A percentile compares a stretch with the other conserved stretches of the same genome.
phyloP scores from a whole-genome alignment of 371 early-diverging fungal genomes.

The Apophysomyces variabilis region DNA sequence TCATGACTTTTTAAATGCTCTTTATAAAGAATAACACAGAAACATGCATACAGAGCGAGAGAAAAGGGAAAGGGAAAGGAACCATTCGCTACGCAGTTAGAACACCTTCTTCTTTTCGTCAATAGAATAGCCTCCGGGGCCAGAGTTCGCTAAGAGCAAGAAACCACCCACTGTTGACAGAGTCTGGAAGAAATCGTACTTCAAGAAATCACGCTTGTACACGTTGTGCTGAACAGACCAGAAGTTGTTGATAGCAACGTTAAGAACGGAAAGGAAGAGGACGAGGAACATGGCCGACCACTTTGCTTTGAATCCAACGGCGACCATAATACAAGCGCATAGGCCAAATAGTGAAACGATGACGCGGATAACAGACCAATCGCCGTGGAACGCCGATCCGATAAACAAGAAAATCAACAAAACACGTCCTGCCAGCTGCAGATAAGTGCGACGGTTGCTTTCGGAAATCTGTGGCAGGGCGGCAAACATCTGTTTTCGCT shows the following conservation, averaged over 20 bases:
- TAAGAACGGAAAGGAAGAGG: conserved; percentile 81
- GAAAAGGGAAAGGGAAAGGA: background rate
- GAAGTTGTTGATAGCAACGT: conserved; percentile 93
- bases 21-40: background rate
- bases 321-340: conserved; percentile 88
- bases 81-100: conserved; percentile 41
- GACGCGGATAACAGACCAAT: conserved; percentile 69
- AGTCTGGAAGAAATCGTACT: conserved; percentile 98
- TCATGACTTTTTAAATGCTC: too few relatives aligned
- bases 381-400: conserved; percentile 81
- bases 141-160: conserved; percentile 83
- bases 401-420: conserved; percentile 88
- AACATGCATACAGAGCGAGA: background rate
- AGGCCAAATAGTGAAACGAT: conserved; percentile 72
- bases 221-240: conserved; percentile 83
- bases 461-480: conserved; percentile 82
- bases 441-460: conserved; percentile 76
- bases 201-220: conserved; percentile 83
- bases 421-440: conserved; percentile 88
- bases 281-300: conserved; percentile 90
- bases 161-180: conserved; percentile 94
- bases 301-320: conserved; percentile 94
- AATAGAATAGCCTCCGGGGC: conserved; percentile 87
- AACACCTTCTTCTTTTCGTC: conserved; percentile 95
- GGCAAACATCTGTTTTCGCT: conserved; percentile 74